Evolutionary conservation across 2,329 filamentous ascomycete genomes (phyloP).

Genomic region (Claviceps monticola): DNA sequence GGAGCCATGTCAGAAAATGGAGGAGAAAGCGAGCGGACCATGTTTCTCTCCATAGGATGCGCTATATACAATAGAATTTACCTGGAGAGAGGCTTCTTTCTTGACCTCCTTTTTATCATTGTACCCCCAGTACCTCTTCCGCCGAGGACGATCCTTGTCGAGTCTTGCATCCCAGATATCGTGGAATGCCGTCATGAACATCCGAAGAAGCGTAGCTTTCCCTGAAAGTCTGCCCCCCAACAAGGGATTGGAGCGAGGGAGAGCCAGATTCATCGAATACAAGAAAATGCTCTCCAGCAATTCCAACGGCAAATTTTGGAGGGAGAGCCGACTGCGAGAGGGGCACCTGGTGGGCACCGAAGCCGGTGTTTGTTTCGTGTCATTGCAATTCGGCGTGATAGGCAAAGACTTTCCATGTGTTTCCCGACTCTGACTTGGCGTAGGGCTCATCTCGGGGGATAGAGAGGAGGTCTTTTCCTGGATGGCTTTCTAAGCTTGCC

Average conservation of each 20-base stretch:
- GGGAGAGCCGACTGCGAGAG: constrained; percentile 10
- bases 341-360: too few relatives aligned
- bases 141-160: constrained; percentile 6
- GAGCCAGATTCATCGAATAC: constrained; percentile 19
- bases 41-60: neutral
- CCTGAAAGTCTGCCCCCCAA: constrained; percentile 34
- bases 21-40: neutral
- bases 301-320: constrained; percentile 33
- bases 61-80: constrained; percentile 12
- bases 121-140: constrained; percentile 2
- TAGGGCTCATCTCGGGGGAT: constrained; percentile 28
- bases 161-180: constrained; percentile 21
- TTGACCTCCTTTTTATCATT: constrained; percentile 3
- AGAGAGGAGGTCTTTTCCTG: neutral
- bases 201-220: constrained; percentile 22
- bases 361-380: constrained; percentile 11
- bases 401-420: constrained; percentile 22
- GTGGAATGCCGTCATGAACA: constrained; percentile 23
- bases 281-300: constrained; percentile 39
- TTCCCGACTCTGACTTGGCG: constrained; percentile 32
- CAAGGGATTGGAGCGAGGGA: constrained; percentile 22
- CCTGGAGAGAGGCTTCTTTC: constrained; percentile 32
- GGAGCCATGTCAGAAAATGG: neutral
- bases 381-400: constrained; percentile 8
- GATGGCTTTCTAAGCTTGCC: too few relatives aligned